phyloP scores from a whole-genome alignment of 140 eudicot species.

The Erigeron philadelphicus region DNA sequence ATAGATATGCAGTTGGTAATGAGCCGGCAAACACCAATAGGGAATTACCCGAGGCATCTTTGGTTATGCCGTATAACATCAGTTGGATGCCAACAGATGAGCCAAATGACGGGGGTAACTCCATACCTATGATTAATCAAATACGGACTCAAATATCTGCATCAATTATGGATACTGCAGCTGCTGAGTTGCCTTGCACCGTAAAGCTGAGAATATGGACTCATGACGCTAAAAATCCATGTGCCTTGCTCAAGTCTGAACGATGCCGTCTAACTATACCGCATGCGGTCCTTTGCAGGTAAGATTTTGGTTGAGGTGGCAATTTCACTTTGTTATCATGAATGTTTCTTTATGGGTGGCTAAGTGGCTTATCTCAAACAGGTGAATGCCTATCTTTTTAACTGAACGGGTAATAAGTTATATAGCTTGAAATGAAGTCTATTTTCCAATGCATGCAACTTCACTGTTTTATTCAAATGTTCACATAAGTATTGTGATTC shows the following conservation, averaged over 20 bases:
- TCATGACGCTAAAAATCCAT: conserved; percentile 64
- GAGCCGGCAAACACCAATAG: conserved; percentile 17
- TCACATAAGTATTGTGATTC: no score
- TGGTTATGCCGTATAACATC: conserved; percentile 21
- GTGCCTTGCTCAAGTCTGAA: conserved; percentile 59
- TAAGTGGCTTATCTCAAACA: no score
- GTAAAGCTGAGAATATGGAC: conserved; percentile 93
- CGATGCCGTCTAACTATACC: conserved; percentile 78
- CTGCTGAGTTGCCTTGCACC: conserved; percentile 94
- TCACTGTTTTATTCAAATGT: no score
- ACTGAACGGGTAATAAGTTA: no score
- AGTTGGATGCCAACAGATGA: conserved; percentile 34
- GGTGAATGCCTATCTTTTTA: no score
- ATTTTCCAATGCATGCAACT: no score
- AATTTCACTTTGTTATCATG: background rate
- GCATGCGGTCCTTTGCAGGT: conserved; percentile 97
- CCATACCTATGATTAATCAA: conserved; percentile 54
- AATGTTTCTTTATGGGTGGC: no score
- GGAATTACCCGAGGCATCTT: conserved; percentile 1
- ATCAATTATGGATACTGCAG: conserved; percentile 69
- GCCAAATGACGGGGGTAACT: conserved; percentile 31
- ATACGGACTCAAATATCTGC: conserved; percentile 77
- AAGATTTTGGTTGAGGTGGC: conserved; percentile 3
- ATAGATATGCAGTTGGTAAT: conserved; percentile 33
- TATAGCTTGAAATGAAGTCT: no score